Evolutionary conservation across 2,329 filamentous ascomycete genomes (phyloP).

Genomic region (Trichoderma sp.): DNA sequence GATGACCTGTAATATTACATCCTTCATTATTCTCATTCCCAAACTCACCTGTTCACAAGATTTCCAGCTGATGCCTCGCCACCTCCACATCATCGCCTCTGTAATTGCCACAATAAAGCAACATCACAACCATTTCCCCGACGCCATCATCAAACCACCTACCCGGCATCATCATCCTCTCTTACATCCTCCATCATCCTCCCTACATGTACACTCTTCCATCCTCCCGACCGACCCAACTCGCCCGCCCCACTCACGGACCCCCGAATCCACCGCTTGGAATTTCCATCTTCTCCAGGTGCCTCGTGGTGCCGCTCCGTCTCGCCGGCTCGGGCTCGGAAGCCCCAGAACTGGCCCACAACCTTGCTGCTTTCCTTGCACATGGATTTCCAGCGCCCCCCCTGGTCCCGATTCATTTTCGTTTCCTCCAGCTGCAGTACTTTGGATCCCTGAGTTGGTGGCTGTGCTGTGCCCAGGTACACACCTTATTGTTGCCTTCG

Average conservation of each 20-base stretch:
- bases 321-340: constrained; percentile 20
- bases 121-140: background rate
- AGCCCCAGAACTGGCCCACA: background rate
- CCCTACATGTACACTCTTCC: background rate
- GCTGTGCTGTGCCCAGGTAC: background rate
- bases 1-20: background rate
- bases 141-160: background rate
- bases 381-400: background rate
- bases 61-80: background rate
- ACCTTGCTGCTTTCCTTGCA: background rate
- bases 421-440: constrained; percentile 18
- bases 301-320: constrained; percentile 22
- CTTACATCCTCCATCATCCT: background rate
- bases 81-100: background rate
- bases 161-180: background rate
- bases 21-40: background rate
- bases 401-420: constrained; percentile 29
- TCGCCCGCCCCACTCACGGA: constrained; percentile 9
- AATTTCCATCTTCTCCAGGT: background rate
- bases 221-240: constrained; percentile 1
- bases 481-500: background rate
- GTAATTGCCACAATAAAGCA: background rate
- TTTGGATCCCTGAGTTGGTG: background rate
- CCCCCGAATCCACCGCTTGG: background rate
- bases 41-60: background rate